Conservation (phyloP, 805 yeast species). For the Cyberlindnera veronae region DNA sequence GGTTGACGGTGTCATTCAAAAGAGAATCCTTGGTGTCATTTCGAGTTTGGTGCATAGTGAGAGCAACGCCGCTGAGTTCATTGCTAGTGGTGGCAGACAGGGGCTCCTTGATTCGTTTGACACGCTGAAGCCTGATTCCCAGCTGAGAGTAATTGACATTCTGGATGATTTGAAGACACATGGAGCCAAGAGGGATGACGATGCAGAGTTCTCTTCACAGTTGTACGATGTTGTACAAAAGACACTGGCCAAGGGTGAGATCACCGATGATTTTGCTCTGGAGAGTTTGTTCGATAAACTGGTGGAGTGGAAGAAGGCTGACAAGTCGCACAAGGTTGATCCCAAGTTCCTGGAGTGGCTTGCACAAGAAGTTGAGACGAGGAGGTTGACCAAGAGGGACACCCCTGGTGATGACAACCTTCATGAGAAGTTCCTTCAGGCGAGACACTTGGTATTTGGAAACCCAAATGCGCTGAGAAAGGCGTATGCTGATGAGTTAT, state of each 20-base stretch:
- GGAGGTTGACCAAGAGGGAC: constrained; percentile 28
- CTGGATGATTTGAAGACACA: constrained; percentile 39
- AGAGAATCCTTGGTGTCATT: constrained; percentile 49
- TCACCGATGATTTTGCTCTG: constrained; percentile 39
- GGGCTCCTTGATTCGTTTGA: constrained; percentile 26
- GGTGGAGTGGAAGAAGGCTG: constrained; percentile 31
- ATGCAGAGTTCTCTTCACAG: constrained; percentile 6
- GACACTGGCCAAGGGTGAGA: constrained; percentile 25
- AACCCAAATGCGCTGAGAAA: constrained; percentile 70
- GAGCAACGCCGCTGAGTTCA: constrained; percentile 30
- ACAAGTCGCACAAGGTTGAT: constrained; percentile 27
- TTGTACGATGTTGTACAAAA: constrained; percentile 21
- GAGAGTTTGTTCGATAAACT: constrained; percentile 39
- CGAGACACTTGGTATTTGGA: constrained; percentile 72
- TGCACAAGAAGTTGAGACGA: constrained; percentile 38
- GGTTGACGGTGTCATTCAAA: constrained; percentile 36
- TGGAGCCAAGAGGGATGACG: constrained; percentile 13
- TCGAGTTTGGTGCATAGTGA: constrained; percentile 41
- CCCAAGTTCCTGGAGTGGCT: constrained; percentile 62
- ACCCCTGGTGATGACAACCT: constrained; percentile 31
- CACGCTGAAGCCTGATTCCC: constrained; percentile 25
- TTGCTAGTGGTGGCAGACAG: constrained; percentile 18
- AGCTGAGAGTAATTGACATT: constrained; percentile 41
- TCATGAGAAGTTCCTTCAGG: constrained; percentile 39
- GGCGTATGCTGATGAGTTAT: constrained; percentile 50